phyloP scores from a whole-genome alignment of 2,329 filamentous ascomycete species.

The Colletotrichum phormii region DNA sequence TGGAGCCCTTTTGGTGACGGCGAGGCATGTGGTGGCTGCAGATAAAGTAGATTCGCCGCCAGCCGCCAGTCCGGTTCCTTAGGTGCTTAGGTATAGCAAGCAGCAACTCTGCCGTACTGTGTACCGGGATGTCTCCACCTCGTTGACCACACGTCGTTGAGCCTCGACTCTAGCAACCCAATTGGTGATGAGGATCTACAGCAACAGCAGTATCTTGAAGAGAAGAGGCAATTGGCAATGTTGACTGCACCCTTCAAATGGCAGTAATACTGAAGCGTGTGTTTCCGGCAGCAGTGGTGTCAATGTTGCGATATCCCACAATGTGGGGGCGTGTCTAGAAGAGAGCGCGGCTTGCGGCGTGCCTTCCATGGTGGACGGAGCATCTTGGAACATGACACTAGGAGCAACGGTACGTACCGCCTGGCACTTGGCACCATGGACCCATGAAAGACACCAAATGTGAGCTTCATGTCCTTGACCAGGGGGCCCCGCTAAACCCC shows the following conservation, averaged over 20 bases:
- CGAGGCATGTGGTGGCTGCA: neutral
- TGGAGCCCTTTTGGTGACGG: neutral
- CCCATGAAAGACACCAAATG: neutral
- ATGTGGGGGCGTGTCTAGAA: neutral
- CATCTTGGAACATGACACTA: neutral
- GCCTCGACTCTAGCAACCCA: neutral
- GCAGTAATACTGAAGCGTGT: neutral
- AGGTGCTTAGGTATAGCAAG: neutral
- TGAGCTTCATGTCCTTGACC: slow-evolving; percentile 16
- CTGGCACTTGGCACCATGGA: neutral
- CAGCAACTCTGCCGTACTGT: neutral
- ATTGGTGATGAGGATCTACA: neutral
- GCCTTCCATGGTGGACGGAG: neutral
- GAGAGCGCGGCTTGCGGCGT: neutral
- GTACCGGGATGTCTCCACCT: neutral
- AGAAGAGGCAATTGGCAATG: neutral
- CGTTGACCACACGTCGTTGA: neutral
- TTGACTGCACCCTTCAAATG: too few species aligned
- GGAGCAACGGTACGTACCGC: neutral
- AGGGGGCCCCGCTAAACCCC: slow-evolving; percentile 31
- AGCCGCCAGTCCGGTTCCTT: neutral
- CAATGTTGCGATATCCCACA: slow-evolving; percentile 5
- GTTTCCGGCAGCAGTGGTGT: neutral
- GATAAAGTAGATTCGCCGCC: neutral
- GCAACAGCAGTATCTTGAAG: neutral